Evolutionary conservation across 2,329 filamentous ascomycete species (phyloP).

Genomic region (Penicillium frequentans): DNA sequence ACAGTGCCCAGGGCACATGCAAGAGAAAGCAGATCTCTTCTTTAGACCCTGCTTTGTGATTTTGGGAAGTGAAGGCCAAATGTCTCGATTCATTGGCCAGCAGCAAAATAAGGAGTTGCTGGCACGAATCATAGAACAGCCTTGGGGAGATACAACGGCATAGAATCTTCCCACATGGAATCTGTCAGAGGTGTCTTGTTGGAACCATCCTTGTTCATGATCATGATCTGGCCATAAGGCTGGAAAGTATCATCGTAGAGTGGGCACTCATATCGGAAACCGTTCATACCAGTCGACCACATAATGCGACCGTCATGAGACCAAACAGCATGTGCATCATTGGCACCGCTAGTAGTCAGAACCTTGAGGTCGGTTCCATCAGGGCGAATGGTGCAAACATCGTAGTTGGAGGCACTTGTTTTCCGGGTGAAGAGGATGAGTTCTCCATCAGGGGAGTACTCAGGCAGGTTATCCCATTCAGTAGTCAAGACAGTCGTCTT

Average conservation of each 20-base stretch:
- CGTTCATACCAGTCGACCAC: conserved; percentile 45
- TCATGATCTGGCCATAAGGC: conserved; percentile 46
- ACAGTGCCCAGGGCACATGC: too few species aligned
- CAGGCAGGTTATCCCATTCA: conserved; percentile 14
- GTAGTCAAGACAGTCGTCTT: conserved; percentile 8
- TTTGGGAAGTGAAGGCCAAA: too few species aligned
- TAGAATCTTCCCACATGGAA: conserved; percentile 34
- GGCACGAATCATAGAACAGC: neutral
- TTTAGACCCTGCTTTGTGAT: too few species aligned
- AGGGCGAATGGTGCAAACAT: conserved; percentile 41
- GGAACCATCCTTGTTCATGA: conserved; percentile 44
- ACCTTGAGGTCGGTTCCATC: conserved; percentile 37
- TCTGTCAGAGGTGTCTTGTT: conserved; percentile 28
- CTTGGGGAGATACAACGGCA: conserved; percentile 25
- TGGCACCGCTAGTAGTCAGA: conserved; percentile 10
- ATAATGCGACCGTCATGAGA: conserved; percentile 42
- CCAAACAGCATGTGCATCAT: conserved; percentile 49
- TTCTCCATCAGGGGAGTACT: conserved; percentile 14
- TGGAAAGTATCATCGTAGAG: conserved; percentile 47
- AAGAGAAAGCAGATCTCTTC: too few species aligned
- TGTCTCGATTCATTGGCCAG: too few species aligned
- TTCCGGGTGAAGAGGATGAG: conserved; percentile 19
- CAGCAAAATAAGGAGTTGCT: neutral
- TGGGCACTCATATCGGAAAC: conserved; percentile 44
- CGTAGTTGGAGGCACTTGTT: conserved; percentile 5